phyloP scores from a whole-genome alignment of 2,329 filamentous ascomycete genomes.

The Penicillium sp. region DNA sequence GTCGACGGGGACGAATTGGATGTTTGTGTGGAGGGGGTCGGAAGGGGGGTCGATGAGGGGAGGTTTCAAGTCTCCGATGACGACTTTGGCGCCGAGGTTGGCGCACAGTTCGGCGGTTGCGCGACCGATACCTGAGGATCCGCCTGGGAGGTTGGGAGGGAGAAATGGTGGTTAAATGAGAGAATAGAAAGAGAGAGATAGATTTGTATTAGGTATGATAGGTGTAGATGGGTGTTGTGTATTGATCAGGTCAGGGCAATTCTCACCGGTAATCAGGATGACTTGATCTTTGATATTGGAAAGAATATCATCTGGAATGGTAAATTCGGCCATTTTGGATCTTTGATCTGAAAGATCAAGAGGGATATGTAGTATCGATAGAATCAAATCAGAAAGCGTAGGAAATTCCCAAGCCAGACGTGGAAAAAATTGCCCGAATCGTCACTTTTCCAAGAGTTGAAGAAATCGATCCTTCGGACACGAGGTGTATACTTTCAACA shows the following conservation, averaged over 20 bases:
- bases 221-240: no score
- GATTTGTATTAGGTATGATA: neutral
- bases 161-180: no score
- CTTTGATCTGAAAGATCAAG: no score
- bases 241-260: neutral
- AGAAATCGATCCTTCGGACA: no score
- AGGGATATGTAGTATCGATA: no score
- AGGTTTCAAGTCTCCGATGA: constrained; percentile 49
- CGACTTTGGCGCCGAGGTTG: constrained; percentile 49
- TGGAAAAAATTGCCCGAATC: no score
- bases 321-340: constrained; percentile 40
- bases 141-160: constrained; percentile 34
- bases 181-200: no score
- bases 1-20: constrained; percentile 44
- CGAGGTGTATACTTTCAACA: no score
- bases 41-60: constrained; percentile 32
- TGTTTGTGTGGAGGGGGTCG: constrained; percentile 12
- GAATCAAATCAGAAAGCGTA: no score
- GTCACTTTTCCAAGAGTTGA: no score
- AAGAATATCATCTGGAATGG: constrained; percentile 43
- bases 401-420: no score
- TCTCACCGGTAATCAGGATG: constrained; percentile 48
- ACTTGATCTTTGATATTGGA: constrained; percentile 44
- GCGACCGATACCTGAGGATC: constrained; percentile 56
- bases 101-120: constrained; percentile 51